Conservation (phyloP, 2,329 filamentous ascomycete genomes). For the Ophiocordyceps sinensis region DNA sequence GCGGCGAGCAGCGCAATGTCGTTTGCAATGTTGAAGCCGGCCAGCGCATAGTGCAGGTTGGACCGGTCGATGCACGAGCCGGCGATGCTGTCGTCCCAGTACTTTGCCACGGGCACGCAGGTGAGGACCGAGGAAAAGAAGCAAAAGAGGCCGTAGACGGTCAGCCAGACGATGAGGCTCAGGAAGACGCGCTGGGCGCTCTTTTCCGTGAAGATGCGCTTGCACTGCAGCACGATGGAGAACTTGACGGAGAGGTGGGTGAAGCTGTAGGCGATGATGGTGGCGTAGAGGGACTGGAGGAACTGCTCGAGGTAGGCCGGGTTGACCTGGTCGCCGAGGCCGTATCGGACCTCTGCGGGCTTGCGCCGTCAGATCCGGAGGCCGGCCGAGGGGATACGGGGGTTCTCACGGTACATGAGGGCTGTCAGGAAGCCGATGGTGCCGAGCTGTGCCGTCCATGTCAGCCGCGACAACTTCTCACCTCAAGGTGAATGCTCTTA, state of each 20-base stretch:
- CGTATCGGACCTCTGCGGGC: slow-evolving; percentile 10
- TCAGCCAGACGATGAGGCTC: slow-evolving; percentile 9
- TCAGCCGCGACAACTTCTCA: too few relatives aligned
- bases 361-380: neutral
- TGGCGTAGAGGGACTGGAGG: slow-evolving; percentile 9
- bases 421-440: slow-evolving; percentile 7
- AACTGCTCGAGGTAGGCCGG: slow-evolving; percentile 6
- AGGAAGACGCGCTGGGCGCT: slow-evolving; percentile 9
- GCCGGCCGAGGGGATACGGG: neutral
- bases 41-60: slow-evolving; percentile 12
- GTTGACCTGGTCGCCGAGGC: slow-evolving; percentile 7
- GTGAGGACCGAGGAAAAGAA: slow-evolving; percentile 10
- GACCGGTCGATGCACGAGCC: slow-evolving; percentile 12
- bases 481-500: neutral
- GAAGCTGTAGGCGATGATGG: slow-evolving; percentile 11
- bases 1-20: slow-evolving; percentile 14
- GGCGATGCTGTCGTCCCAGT: slow-evolving; percentile 11
- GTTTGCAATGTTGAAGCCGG: slow-evolving; percentile 17
- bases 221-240: slow-evolving; percentile 14
- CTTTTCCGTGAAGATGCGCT: slow-evolving; percentile 11
- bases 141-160: slow-evolving; percentile 9
- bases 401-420: slow-evolving; percentile 7
- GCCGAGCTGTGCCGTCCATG: slow-evolving; percentile 3
- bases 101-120: slow-evolving; percentile 12
- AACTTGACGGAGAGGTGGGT: slow-evolving; percentile 13